Conservation (phyloP, 208 protist genomes). For the Kentomonas sorsogonicus region DNA sequence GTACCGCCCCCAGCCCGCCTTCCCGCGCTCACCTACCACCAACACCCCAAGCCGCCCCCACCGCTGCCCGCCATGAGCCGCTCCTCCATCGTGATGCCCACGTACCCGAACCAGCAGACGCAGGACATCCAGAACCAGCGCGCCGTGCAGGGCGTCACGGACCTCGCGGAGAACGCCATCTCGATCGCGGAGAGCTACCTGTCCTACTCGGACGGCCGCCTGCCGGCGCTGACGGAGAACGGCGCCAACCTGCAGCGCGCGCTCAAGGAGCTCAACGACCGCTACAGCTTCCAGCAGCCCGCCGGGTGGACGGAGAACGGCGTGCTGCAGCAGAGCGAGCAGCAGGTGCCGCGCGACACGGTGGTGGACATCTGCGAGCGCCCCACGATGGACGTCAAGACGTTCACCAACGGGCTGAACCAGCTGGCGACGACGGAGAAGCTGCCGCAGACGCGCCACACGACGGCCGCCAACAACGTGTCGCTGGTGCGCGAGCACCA, state of each 20-base stretch:
- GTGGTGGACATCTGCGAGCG: constrained; percentile 37
- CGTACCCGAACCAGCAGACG: constrained; percentile 45
- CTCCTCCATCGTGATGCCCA: constrained; percentile 30
- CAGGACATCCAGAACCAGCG: constrained; percentile 72
- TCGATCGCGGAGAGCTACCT: constrained; percentile 66
- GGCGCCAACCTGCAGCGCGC: constrained; percentile 27
- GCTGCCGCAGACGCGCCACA: constrained; percentile 51
- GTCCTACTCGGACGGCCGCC: constrained; percentile 58
- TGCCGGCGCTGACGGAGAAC: constrained; percentile 40
- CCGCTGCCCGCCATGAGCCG: constrained; percentile 5
- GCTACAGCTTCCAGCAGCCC: constrained; percentile 60
- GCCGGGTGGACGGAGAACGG: constrained; percentile 69
- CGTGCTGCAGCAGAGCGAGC: constrained; percentile 56
- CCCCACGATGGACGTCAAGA: constrained; percentile 36
- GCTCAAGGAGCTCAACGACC: constrained; percentile 25
- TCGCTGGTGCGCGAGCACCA: constrained; percentile 41
- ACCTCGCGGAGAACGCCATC: constrained; percentile 60
- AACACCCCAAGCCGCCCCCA: too few relatives aligned
- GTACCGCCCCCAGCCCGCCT: too few relatives aligned
- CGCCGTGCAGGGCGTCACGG: constrained; percentile 32
- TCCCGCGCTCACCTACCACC: background rate
- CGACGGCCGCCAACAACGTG: constrained; percentile 60
- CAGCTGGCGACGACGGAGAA: constrained; percentile 34
- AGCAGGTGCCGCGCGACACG: constrained; percentile 35
- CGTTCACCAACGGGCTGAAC: constrained; percentile 33